A percentile compares a stretch with the other conserved stretches of the same genome.
Evolutionary conservation across 2,329 filamentous ascomycete genomes (phyloP).

Genomic region (Onygenales sp.): DNA sequence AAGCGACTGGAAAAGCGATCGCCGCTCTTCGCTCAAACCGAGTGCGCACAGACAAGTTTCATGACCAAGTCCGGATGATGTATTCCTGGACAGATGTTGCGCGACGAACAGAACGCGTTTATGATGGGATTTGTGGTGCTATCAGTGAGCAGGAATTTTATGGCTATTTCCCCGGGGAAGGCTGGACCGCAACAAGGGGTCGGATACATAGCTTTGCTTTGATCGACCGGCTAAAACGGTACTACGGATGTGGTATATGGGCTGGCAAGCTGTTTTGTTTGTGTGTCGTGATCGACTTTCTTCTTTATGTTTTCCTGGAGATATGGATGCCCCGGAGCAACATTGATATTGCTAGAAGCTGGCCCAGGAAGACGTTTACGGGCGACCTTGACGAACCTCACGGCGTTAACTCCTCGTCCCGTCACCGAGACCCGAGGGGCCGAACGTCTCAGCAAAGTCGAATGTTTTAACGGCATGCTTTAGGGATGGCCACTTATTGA

Average conservation of each 20-base stretch:
- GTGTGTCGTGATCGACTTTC: conserved; percentile 86
- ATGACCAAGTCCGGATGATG: conserved; percentile 96
- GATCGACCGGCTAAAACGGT: conserved; percentile 88
- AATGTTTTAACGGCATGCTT: neutral
- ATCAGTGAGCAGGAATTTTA: conserved; percentile 83
- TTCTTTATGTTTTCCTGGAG: conserved; percentile 82
- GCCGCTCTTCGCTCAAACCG: conserved; percentile 74
- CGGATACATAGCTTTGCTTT: conserved; percentile 78
- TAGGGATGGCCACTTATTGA: too few relatives aligned
- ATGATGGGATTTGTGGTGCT: conserved; percentile 83
- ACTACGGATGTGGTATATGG: conserved; percentile 98
- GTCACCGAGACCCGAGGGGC: neutral
- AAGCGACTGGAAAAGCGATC: conserved; percentile 82
- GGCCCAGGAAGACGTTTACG: conserved; percentile 63
- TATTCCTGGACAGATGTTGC: conserved; percentile 98
- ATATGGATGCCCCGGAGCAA: conserved; percentile 72
- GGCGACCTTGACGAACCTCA: neutral
- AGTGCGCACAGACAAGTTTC: conserved; percentile 85
- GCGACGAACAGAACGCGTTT: conserved; percentile 85
- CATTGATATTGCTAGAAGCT: conserved; percentile 84
- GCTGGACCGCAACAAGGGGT: conserved; percentile 62
- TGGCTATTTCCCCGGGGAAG: conserved; percentile 60
- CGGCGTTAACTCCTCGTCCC: neutral
- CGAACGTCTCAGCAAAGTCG: neutral
- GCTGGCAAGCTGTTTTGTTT: conserved; percentile 95